A percentile compares a stretch with the other conserved stretches of the same genome.
Evolutionary conservation across 176 grass and related monocot genomes (phyloP).

Genomic region (Bolboschoenus planiculmis): DNA sequence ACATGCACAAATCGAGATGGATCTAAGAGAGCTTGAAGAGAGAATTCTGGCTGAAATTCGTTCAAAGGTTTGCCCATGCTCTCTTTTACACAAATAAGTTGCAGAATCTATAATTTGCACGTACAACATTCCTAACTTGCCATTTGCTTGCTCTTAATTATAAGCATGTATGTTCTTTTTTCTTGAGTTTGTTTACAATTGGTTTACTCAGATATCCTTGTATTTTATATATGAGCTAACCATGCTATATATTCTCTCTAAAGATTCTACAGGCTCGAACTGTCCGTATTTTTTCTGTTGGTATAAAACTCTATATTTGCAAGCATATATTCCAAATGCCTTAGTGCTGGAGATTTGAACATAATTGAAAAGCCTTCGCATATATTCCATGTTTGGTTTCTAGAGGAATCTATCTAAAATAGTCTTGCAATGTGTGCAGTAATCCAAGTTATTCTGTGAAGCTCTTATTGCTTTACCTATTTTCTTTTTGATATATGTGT

Average conservation of each 20-base stretch:
- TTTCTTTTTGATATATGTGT: background rate
- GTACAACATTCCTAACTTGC: background rate
- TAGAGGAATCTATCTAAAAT: slow-evolving; percentile 3
- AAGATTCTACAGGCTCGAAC: background rate
- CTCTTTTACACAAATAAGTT: background rate
- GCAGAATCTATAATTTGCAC: slow-evolving; percentile 1
- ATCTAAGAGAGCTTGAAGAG: slow-evolving; percentile 89
- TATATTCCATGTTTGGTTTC: slow-evolving; percentile 12
- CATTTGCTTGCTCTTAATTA: background rate
- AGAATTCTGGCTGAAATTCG: slow-evolving; percentile 62
- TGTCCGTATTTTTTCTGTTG: background rate
- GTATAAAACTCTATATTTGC: slow-evolving; percentile 3
- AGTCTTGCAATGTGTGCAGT: background rate
- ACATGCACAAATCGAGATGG: slow-evolving; percentile 83
- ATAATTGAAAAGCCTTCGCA: slow-evolving; percentile 12
- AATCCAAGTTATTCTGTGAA: background rate
- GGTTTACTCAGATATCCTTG: background rate
- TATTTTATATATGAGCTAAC: background rate
- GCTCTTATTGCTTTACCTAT: background rate
- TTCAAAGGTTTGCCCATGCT: slow-evolving; percentile 53
- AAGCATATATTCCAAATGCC: background rate
- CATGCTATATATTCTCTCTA: background rate
- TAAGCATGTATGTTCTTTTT: background rate
- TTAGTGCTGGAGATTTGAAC: slow-evolving; percentile 1
- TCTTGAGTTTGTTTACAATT: background rate